These are phyloP conservation scores for Penicillium arizonense DNA, from an alignment of 495 filamentous ascomycete genomes.

Conservation along the genomic window DNA sequence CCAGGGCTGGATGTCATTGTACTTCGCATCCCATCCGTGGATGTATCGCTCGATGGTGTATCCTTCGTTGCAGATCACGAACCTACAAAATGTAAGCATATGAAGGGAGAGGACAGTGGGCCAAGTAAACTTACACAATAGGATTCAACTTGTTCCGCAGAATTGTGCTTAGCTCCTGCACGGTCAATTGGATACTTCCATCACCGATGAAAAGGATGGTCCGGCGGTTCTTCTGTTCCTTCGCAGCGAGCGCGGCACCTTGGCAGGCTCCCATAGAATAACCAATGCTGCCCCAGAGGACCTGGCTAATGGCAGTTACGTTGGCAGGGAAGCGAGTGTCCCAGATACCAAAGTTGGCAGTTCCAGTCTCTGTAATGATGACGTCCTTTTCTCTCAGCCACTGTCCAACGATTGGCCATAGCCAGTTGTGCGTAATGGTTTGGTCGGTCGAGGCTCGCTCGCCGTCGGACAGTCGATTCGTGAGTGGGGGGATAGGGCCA, in stretches of 20 bases:
- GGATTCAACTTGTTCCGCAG: conserved; percentile 72
- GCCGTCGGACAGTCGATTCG: conserved; percentile 56
- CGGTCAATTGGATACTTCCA: conserved; percentile 80
- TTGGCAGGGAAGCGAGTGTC: conserved; percentile 77
- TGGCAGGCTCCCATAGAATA: conserved; percentile 78
- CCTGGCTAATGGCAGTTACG: conserved; percentile 77
- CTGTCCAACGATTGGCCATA: conserved; percentile 80
- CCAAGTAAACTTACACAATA: conserved; percentile 60
- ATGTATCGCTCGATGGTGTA: conserved; percentile 59
- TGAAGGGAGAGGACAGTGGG: conserved; percentile 3
- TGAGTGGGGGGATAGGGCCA: conserved; percentile 35
- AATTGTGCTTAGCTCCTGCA: conserved; percentile 86
- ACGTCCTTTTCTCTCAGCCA: conserved; percentile 77
- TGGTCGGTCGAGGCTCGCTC: conserved; percentile 47
- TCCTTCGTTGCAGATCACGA: conserved; percentile 55
- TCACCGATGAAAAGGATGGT: conserved; percentile 88
- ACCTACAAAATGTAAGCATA: conserved; percentile 42
- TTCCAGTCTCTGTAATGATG: conserved; percentile 86
- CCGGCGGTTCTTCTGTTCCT: conserved; percentile 58
- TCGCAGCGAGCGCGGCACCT: conserved; percentile 69
- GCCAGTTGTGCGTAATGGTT: conserved; percentile 77
- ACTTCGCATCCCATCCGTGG: conserved; percentile 64
- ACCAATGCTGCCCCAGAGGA: conserved; percentile 87
- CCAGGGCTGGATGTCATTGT: conserved; percentile 82
- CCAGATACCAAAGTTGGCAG: conserved; percentile 86